Conservation (phyloP, 768 basidiomycete species). For the Lyophyllum atratum region DNA sequence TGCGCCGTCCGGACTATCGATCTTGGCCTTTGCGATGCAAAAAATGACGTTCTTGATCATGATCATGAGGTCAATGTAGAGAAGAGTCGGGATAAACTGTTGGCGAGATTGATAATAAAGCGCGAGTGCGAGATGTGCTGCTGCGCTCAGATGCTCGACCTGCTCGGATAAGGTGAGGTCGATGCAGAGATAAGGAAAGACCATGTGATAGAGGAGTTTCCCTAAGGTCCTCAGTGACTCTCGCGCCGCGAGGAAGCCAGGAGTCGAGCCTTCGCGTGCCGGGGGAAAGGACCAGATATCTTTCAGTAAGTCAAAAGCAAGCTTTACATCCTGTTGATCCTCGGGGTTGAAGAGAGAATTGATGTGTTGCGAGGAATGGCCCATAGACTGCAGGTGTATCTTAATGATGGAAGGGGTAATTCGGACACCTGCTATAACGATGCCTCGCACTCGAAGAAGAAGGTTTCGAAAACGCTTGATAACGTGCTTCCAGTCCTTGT, state of each 20-base stretch:
- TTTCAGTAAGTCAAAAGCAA: conserved; percentile 25
- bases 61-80: conserved; percentile 31
- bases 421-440: conserved; percentile 22
- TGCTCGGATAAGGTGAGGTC: conserved; percentile 31
- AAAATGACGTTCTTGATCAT: conserved; percentile 41
- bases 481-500: conserved; percentile 38
- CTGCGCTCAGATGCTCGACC: conserved; percentile 32
- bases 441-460: conserved; percentile 25
- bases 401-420: conserved; percentile 24
- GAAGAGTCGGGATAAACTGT: conserved; percentile 9
- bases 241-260: conserved; percentile 18
- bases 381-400: conserved; percentile 21
- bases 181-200: conserved; percentile 32
- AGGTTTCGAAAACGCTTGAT: conserved; percentile 33
- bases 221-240: conserved; percentile 26
- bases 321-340: conserved; percentile 31
- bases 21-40: conserved; percentile 37
- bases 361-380: conserved; percentile 11
- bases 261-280: conserved; percentile 1
- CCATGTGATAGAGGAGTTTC: conserved; percentile 24
- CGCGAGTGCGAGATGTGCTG: conserved; percentile 23
- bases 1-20: conserved; percentile 27
- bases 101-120: not conserved
- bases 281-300: conserved; percentile 27
- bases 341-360: conserved; percentile 23